Evolutionary conservation across 2,329 filamentous ascomycete genomes (phyloP).

Genomic region (Cladosporium sp.): DNA sequence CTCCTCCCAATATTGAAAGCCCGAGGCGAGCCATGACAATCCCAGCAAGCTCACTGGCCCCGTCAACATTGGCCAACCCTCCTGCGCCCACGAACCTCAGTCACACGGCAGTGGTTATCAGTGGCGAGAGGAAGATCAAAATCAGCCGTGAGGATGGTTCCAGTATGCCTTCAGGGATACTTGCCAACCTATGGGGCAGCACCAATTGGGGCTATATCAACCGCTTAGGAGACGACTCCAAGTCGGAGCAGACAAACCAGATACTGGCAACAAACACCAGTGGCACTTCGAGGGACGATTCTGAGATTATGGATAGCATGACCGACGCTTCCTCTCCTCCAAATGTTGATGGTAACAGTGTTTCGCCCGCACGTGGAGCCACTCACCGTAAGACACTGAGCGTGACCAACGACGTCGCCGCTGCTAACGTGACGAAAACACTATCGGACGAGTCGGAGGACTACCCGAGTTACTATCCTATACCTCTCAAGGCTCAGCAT

Average conservation of each 20-base stretch:
- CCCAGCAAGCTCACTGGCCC: slow-evolving; percentile 69
- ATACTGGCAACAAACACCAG: background rate
- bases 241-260: slow-evolving; percentile 28
- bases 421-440: slow-evolving; percentile 22
- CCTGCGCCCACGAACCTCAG: slow-evolving; percentile 84
- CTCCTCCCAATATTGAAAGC: slow-evolving; percentile 36
- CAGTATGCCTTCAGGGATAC: slow-evolving; percentile 80
- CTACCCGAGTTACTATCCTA: slow-evolving; percentile 76
- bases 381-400: slow-evolving; percentile 38
- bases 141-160: slow-evolving; percentile 59
- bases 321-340: slow-evolving; percentile 11
- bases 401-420: slow-evolving; percentile 23
- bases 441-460: slow-evolving; percentile 47
- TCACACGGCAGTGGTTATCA: slow-evolving; percentile 78
- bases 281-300: slow-evolving; percentile 22
- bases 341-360: slow-evolving; percentile 6
- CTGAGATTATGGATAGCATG: slow-evolving; percentile 24
- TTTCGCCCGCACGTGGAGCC: slow-evolving; percentile 5
- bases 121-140: slow-evolving; percentile 71
- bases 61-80: slow-evolving; percentile 77
- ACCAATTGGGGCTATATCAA: slow-evolving; percentile 76
- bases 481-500: slow-evolving; percentile 73
- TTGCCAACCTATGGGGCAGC: slow-evolving; percentile 94
- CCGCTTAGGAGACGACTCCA: slow-evolving; percentile 58
- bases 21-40: slow-evolving; percentile 43